Percentiles rank a stretch among this genome's conserved stretches.
Evolutionary conservation across 306 rosid genomes (phyloP).

Genomic region (Trichosanthes truncata): DNA sequence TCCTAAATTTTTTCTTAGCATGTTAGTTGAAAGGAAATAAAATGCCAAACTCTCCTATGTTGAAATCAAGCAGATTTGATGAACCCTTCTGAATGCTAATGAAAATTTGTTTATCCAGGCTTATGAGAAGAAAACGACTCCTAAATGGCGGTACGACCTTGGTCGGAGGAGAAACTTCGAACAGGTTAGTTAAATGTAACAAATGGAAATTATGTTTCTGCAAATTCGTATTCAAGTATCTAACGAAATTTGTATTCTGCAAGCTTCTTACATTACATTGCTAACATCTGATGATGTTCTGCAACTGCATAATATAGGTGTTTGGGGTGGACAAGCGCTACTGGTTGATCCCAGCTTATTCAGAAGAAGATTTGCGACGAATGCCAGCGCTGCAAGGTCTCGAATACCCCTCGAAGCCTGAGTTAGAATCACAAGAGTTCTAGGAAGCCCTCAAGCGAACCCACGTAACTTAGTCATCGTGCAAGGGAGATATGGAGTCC

Average conservation of each 20-base stretch:
- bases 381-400: constrained; percentile 96
- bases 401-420: constrained; percentile 90
- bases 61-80: background rate
- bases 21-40: background rate
- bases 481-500: constrained; percentile 9
- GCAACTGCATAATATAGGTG: constrained; percentile 37
- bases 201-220: background rate
- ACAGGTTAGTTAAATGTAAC: constrained; percentile 44
- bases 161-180: constrained; percentile 91
- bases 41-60: background rate
- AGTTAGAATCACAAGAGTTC: constrained; percentile 71
- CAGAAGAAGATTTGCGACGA: constrained; percentile 81
- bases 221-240: background rate
- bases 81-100: constrained; percentile 13
- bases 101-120: constrained; percentile 48
- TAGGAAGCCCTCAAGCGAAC: constrained; percentile 17
- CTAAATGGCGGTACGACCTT: constrained; percentile 96
- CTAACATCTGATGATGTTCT: constrained; percentile 6
- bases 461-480: background rate
- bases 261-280: background rate
- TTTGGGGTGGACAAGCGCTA: constrained; percentile 78
- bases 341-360: constrained; percentile 92
- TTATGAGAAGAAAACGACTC: constrained; percentile 88
- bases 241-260: background rate
- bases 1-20: background rate